Base-by-base conservation (phyloP, 2,329 filamentous ascomycete genomes). In the Ophiostoma triangulosporum region DNA sequence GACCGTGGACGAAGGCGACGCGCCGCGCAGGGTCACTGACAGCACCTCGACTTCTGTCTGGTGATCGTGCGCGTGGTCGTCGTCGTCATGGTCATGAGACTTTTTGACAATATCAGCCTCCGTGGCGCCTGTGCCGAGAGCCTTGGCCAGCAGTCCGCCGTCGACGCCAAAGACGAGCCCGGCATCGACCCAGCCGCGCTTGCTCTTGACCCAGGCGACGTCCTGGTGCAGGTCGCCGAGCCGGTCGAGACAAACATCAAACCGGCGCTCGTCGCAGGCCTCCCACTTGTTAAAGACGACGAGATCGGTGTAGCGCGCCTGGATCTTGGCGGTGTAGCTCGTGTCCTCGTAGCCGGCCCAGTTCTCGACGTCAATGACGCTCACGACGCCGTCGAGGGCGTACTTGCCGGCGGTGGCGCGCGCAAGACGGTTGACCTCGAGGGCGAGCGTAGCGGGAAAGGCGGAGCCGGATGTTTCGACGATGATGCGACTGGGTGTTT, bases 201-300 rank as follows among this genome's bases (percentile, higher is more conserved):
- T 78, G 63, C 86, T 93, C 77, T 91, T 96, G 22, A 93, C 86
- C 73, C 85, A 87, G 11, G 89, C 84, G 26, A 83, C 76, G 38
- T 93, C 83, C 4, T 93, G 75, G 60, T 93, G 88, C 58, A 95
- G 68, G 64, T 91, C 88, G 1, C 87, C 84, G 6, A 95, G 73
- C 12, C 84, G 74, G 64, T 95, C 89, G 50, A 91, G 68, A 56
- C 84, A 87, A 40, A 85, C 74, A 62, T 95, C 89, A 56, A 91
- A 82, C 50, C 81, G 73, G 56, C 82, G 70, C 71, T 95, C 88
- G 51, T 77, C 75, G 9, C 84, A 84, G 6, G 67, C 63, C 69
- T 96, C 90, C 86, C 88, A 95, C 70, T 96, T 96, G 67, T 95
- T 96, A 62, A 95, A 84, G 15, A 96, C 81, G 57, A 96, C 84